These are phyloP conservation scores for Zygnema circumcarinatum DNA, from an alignment of 139 green algal genomes.

Conservation along the genomic window DNA sequence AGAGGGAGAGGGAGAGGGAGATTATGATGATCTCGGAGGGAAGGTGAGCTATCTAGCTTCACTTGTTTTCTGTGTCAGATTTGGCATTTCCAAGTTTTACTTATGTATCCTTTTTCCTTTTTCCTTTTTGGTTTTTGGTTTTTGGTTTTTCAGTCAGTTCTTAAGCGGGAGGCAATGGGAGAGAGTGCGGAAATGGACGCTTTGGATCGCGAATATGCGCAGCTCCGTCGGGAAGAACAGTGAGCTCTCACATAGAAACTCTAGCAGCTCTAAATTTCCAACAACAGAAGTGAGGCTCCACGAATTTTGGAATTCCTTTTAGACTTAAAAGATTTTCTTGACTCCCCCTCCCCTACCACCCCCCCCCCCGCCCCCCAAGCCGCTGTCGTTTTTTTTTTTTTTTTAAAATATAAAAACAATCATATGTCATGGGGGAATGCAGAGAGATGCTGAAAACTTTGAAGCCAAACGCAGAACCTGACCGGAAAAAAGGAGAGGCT, in stretches of 20 bases:
- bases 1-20: neutral
- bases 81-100: neutral
- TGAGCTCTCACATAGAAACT: conserved; percentile 2
- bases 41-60: neutral
- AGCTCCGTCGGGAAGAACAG: neutral
- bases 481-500: neutral
- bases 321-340: no score
- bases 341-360: no score
- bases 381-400: no score
- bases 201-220: conserved; percentile 7
- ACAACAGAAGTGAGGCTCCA: no score
- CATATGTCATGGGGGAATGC: neutral
- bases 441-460: conserved; percentile 10
- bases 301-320: no score
- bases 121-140: neutral
- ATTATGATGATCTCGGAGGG: neutral
- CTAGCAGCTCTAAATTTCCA: neutral
- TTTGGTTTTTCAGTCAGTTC: neutral
- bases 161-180: neutral
- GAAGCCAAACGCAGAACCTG: neutral
- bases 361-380: no score
- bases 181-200: neutral
- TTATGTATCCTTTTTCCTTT: neutral
- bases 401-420: no score
- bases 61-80: neutral